A percentile compares a stretch with the other conserved stretches of the same genome.
These are phyloP conservation scores for Kwoniella sp. DNA, from an alignment of 768 basidiomycete genomes.

Conservation along the genomic window DNA sequence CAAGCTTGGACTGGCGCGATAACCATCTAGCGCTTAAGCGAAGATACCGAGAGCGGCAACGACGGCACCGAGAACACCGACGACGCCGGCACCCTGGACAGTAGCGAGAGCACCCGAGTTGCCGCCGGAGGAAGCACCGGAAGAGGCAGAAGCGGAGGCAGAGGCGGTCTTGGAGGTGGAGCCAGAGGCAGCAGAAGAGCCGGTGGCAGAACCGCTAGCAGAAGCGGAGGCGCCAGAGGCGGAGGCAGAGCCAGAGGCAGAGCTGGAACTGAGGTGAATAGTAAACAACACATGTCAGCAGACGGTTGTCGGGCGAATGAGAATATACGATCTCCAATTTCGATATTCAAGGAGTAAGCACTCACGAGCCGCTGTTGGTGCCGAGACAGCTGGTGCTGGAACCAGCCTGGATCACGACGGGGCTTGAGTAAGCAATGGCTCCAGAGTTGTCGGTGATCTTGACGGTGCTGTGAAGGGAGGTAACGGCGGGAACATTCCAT, in stretches of 20 bases:
- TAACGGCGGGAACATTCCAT: no score
- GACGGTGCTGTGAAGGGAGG: constrained; percentile 30
- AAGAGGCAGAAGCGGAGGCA: constrained; percentile 15
- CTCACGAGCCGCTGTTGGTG: constrained; percentile 11
- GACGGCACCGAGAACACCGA: constrained; percentile 18
- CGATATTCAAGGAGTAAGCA: no score
- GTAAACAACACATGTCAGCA: not conserved
- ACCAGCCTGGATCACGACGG: constrained; percentile 47
- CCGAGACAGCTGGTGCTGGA: constrained; percentile 41
- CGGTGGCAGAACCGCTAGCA: constrained; percentile 17
- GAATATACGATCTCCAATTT: no score
- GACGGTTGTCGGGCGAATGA: no score
- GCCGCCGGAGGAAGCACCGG: constrained; percentile 14
- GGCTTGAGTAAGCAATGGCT: constrained; percentile 35
- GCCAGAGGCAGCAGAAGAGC: constrained; percentile 22
- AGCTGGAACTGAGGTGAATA: not conserved
- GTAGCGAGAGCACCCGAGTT: constrained; percentile 19
- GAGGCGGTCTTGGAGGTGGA: constrained; percentile 12
- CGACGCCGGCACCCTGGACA: constrained; percentile 10
- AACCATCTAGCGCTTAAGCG: constrained; percentile 14
- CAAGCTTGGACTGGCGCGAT: no score
- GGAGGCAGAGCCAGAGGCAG: constrained; percentile 15
- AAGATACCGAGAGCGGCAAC: constrained; percentile 15
- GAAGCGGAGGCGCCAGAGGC: constrained; percentile 23
- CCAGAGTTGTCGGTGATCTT: constrained; percentile 47